A percentile compares a stretch with the other conserved stretches of the same genome.
Evolutionary conservation across 257 asterid species (phyloP).

Genomic region (Solanum megistacrolobum): DNA sequence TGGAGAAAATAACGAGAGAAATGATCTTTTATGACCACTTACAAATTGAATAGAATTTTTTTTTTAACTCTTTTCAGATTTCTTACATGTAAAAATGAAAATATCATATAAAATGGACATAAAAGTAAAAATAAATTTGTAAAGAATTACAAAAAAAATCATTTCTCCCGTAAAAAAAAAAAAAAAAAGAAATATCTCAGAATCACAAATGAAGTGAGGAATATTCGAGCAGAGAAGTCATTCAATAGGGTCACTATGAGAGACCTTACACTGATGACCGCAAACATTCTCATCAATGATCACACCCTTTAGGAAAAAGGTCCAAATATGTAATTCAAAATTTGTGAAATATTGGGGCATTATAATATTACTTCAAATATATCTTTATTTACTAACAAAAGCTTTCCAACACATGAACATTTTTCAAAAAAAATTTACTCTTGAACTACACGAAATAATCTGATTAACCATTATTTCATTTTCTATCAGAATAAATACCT

Average conservation of each 20-base stretch:
- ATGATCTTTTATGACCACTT: neutral
- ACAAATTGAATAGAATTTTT: neutral
- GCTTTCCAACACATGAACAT: neutral
- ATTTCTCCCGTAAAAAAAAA: neutral
- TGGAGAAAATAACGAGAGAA: neutral
- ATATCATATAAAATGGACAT: neutral
- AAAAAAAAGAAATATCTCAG: neutral
- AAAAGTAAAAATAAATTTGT: neutral
- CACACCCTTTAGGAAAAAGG: neutral
- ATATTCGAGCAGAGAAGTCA: constrained; percentile 1
- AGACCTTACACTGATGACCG: neutral
- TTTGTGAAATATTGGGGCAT: neutral
- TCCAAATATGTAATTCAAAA: neutral
- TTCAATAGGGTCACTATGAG: neutral
- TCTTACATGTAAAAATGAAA: neutral
- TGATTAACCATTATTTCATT: neutral
- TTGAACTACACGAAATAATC: neutral
- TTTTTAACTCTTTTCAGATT: neutral
- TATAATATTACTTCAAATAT: neutral
- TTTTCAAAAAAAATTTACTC: neutral
- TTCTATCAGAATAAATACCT: too few species aligned
- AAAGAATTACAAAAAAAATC: neutral
- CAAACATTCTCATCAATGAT: neutral
- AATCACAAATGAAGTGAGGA: constrained; percentile 11
- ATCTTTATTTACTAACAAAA: neutral